Conservation (phyloP, 305 asterid species). For the Rubia balearica region DNA sequence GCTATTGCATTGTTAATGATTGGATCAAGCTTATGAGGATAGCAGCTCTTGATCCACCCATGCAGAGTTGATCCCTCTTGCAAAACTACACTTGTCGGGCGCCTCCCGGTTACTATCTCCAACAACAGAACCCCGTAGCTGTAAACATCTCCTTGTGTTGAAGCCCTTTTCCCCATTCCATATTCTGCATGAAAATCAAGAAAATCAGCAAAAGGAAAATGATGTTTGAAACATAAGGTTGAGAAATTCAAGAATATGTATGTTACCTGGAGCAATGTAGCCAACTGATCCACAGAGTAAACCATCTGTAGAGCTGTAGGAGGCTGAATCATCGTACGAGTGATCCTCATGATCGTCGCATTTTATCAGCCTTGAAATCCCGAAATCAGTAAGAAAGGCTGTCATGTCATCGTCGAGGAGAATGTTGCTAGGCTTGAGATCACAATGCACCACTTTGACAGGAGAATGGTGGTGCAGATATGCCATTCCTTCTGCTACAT, state of each 20-base stretch:
- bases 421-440: slow-evolving; percentile 82
- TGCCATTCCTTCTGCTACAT: slow-evolving; percentile 77
- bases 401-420: slow-evolving; percentile 67
- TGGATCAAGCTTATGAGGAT: slow-evolving; percentile 47
- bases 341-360: slow-evolving; percentile 26
- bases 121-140: slow-evolving; percentile 63
- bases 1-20: slow-evolving; percentile 44
- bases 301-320: slow-evolving; percentile 60
- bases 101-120: slow-evolving; percentile 64
- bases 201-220: background rate
- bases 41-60: slow-evolving; percentile 70
- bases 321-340: slow-evolving; percentile 36
- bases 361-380: slow-evolving; percentile 54
- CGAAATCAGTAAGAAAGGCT: slow-evolving; percentile 77
- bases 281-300: slow-evolving; percentile 81
- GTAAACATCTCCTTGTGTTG: slow-evolving; percentile 72
- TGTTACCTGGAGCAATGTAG: slow-evolving; percentile 78
- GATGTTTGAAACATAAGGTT: background rate
- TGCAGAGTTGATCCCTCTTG: slow-evolving; percentile 69
- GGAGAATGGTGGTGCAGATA: slow-evolving; percentile 81
- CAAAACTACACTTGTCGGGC: slow-evolving; percentile 58
- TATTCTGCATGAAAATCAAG: slow-evolving; percentile 37
- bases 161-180: slow-evolving; percentile 83
- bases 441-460: slow-evolving; percentile 70
- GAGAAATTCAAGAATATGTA: background rate